Percentiles rank a stretch among this genome's conserved stretches.
These are phyloP conservation scores for Pichia terricola DNA, from an alignment of 1,139 yeast species.

Conservation along the genomic window DNA sequence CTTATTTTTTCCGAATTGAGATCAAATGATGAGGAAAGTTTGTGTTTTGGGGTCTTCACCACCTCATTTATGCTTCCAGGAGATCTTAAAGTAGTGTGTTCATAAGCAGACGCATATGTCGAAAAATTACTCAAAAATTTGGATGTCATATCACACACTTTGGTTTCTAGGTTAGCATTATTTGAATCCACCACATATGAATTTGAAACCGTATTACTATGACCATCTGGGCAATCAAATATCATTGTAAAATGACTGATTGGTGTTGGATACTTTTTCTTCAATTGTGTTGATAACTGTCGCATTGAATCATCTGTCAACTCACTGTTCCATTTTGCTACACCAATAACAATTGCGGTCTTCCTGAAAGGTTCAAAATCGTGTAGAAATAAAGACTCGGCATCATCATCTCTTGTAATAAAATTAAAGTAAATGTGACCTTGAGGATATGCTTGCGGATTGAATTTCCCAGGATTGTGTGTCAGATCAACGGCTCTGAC, in stretches of 20 bases:
- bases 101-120: slow-evolving; percentile 58
- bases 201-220: slow-evolving; percentile 8
- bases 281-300: slow-evolving; percentile 28
- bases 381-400: slow-evolving; percentile 55
- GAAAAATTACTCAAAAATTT: slow-evolving; percentile 57
- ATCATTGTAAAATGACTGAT: slow-evolving; percentile 55
- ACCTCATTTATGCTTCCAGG: slow-evolving; percentile 47
- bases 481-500: slow-evolving; percentile 68
- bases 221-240: slow-evolving; percentile 41
- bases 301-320: slow-evolving; percentile 25
- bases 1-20: slow-evolving; percentile 28
- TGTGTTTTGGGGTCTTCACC: slow-evolving; percentile 27
- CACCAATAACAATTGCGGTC: slow-evolving; percentile 57
- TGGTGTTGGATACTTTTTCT: slow-evolving; percentile 43
- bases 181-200: slow-evolving; percentile 14
- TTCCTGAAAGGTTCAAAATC: slow-evolving; percentile 88
- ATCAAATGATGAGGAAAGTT: slow-evolving; percentile 30
- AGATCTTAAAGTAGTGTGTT: slow-evolving; percentile 62
- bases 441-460: slow-evolving; percentile 77
- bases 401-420: slow-evolving; percentile 38
- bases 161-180: slow-evolving; percentile 43
- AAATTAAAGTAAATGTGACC: slow-evolving; percentile 63
- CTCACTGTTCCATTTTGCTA: slow-evolving; percentile 36
- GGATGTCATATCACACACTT: slow-evolving; percentile 63
- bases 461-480: slow-evolving; percentile 56